Base-by-base conservation (phyloP, 2,329 filamentous ascomycete species). In the Ascochyta rabiei region DNA sequence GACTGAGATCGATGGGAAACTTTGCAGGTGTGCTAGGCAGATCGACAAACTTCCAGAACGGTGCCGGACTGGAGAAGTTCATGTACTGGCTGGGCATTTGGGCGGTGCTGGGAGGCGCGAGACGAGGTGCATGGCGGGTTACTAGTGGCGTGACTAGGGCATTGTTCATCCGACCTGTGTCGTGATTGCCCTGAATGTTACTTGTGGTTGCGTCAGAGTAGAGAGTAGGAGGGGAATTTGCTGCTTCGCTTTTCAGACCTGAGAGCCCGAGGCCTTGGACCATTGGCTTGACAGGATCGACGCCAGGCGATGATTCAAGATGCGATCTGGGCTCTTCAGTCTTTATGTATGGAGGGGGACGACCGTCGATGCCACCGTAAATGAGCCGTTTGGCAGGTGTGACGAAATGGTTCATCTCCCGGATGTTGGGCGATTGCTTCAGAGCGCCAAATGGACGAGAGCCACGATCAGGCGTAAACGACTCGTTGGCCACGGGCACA, bases 31-130 rank as follows among this genome's bases (percentile, higher is more conserved):
- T 93, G 73, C 86, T 90, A 23, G 85, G 84, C 55, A 91, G 84
- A 61, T 92, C 89, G 35, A 89, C 87, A 74, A 90, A 95, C 73
- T 90, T 92, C 91, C 91, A 96, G 74, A 96, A 95, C 0, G 90
- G 90, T 1, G 91, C 91, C 0, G 91, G 91, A 28, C 89, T 92
- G 64, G 88, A 91, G 40, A 91, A 92, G 30, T 90, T 89, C 84
- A 93, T 91, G 72, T 91, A 90, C 68, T 92, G 89, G 69, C 89
- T 93, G 9, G 91, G 91, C 50, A 90, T 82, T 70, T 93, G 89
- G 5, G 89, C 86, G 6, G 90, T 93, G 67, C 89, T 92, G 0
- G 90, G 90, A 26, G 91, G 91, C 1, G 88, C 89, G 35, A 93
- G 82, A 63, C 84, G 85, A 26, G 90, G 90, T 58, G 90, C 86